These are phyloP conservation scores for Helminthosporium solani DNA, from an alignment of 2,329 filamentous ascomycete genomes.

Conservation along the genomic window DNA sequence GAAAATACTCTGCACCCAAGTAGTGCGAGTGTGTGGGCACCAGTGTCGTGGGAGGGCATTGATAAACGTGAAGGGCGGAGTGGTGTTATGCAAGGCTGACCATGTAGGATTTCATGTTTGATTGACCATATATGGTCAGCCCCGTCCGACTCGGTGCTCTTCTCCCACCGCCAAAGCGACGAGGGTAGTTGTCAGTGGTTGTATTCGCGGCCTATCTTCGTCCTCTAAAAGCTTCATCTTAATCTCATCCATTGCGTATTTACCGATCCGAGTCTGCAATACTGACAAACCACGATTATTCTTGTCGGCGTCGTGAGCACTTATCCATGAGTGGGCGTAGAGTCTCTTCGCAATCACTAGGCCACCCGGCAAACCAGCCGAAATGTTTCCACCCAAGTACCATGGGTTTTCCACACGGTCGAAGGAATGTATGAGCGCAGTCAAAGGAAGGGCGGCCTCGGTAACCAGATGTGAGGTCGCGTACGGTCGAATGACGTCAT, in stretches of 20 bases:
- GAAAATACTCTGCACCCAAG: no score
- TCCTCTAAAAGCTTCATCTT: conserved; percentile 29
- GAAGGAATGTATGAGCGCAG: conserved; percentile 65
- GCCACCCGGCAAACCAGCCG: conserved; percentile 58
- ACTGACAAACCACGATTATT: conserved; percentile 55
- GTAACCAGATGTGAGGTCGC: conserved; percentile 57
- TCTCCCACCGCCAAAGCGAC: conserved; percentile 17
- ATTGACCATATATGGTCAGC: conserved; percentile 10
- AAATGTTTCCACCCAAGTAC: conserved; percentile 62
- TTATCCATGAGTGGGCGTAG: conserved; percentile 60
- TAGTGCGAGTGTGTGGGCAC: no score
- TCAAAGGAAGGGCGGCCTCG: conserved; percentile 61
- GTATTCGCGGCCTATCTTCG: conserved; percentile 7
- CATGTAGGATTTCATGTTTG: no score
- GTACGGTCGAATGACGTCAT: conserved; percentile 57
- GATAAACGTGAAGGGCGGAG: no score
- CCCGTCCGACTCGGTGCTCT: conserved; percentile 16
- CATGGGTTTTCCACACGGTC: conserved; percentile 60
- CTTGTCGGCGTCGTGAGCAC: conserved; percentile 63
- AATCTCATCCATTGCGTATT: conserved; percentile 32
- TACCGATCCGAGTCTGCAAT: conserved; percentile 51
- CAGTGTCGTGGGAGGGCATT: no score
- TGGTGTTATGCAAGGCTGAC: no score
- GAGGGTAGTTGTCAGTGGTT: conserved; percentile 8
- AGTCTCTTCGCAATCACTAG: conserved; percentile 57